These are phyloP conservation scores for Achaetomium macrosporum DNA, from an alignment of 2,329 filamentous ascomycete genomes.

Conservation along the genomic window DNA sequence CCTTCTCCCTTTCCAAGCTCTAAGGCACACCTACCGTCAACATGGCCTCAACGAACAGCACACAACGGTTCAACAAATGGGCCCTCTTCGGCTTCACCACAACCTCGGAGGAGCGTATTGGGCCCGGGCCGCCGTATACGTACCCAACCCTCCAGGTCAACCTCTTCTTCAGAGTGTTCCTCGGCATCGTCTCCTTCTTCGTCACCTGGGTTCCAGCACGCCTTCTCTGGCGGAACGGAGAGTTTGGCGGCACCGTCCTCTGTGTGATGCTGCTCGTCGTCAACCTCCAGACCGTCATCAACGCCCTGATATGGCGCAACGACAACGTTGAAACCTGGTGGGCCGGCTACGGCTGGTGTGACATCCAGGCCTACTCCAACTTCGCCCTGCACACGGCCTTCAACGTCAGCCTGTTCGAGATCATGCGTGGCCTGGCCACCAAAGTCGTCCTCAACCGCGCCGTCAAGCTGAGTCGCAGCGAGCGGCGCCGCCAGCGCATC, in stretches of 20 bases:
- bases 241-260: slow-evolving; percentile 48
- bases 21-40: neutral
- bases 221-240: slow-evolving; percentile 46
- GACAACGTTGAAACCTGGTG: slow-evolving; percentile 48
- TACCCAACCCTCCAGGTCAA: slow-evolving; percentile 36
- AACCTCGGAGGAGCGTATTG: slow-evolving; percentile 21
- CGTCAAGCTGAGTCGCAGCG: slow-evolving; percentile 34
- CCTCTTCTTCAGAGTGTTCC: slow-evolving; percentile 42
- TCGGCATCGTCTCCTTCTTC: slow-evolving; percentile 41
- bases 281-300: slow-evolving; percentile 45
- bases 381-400: slow-evolving; percentile 39
- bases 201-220: slow-evolving; percentile 47
- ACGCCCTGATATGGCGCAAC: slow-evolving; percentile 48
- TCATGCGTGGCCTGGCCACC: slow-evolving; percentile 48
- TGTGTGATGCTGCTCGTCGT: slow-evolving; percentile 40
- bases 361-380: slow-evolving; percentile 39
- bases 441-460: slow-evolving; percentile 44
- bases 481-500: slow-evolving; percentile 39
- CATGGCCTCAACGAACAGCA: slow-evolving; percentile 12
- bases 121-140: slow-evolving; percentile 21
- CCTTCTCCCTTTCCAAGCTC: neutral
- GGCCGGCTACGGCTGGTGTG: slow-evolving; percentile 48
- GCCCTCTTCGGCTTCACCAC: slow-evolving; percentile 20
- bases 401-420: slow-evolving; percentile 46
- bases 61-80: slow-evolving; percentile 12